Percentiles rank a stretch among this genome's conserved stretches.
These are phyloP conservation scores for Rostrohypoxylon terebratum DNA, from an alignment of 495 filamentous ascomycete species.

Conservation along the genomic window DNA sequence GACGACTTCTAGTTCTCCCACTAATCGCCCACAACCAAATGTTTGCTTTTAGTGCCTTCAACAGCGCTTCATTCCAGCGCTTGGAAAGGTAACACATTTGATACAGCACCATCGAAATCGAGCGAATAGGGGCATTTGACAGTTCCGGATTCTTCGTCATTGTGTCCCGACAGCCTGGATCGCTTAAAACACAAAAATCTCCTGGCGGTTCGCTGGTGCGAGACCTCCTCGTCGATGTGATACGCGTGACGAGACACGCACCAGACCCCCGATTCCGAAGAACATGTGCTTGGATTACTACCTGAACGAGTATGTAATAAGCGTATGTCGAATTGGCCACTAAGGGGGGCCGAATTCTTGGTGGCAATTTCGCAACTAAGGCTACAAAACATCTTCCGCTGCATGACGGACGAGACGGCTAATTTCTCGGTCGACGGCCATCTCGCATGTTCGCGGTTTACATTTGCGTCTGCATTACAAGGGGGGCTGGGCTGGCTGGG, in stretches of 20 bases:
- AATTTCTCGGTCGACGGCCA: slow-evolving; percentile 17
- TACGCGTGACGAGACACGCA: slow-evolving; percentile 34
- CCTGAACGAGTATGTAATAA: no score
- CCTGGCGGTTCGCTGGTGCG: slow-evolving; percentile 33
- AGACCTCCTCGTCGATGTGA: slow-evolving; percentile 8
- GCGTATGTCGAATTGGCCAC: background rate
- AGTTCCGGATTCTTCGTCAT: slow-evolving; percentile 12
- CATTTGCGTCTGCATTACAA: slow-evolving; percentile 9
- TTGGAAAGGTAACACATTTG: slow-evolving; percentile 4
- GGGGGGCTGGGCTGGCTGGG: no score
- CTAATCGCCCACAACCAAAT: slow-evolving; percentile 13
- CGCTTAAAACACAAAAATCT: slow-evolving; percentile 21
- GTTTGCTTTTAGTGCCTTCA: slow-evolving; percentile 14
- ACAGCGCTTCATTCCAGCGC: slow-evolving; percentile 11
- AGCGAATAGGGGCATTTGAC: slow-evolving; percentile 25
- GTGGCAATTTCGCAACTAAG: background rate
- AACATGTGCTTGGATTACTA: background rate
- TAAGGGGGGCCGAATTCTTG: slow-evolving; percentile 9
- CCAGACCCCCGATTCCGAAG: slow-evolving; percentile 4
- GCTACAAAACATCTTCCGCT: background rate
- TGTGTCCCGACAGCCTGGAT: slow-evolving; percentile 36
- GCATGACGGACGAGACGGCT: slow-evolving; percentile 21
- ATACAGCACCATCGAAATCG: background rate
- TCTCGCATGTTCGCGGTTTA: background rate
- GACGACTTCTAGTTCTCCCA: background rate